Base-by-base conservation (phyloP, 805 yeast species). In the Wickerhamiella brachini region DNA sequence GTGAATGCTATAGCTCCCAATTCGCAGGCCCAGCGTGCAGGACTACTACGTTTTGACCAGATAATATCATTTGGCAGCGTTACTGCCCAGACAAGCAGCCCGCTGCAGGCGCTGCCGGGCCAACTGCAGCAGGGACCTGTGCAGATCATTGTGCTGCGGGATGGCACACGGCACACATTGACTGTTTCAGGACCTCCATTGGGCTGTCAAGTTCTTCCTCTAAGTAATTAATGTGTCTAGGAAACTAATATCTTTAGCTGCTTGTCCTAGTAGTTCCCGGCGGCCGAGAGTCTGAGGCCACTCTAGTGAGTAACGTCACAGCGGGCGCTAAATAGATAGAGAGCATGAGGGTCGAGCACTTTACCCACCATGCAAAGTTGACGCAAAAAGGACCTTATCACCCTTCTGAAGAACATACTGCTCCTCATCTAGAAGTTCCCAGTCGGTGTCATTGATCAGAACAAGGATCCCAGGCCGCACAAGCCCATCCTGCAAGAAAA, bases 401-500 rank as follows among this genome's bases (percentile, higher is more conserved):
- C 84, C 81, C 47, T 75, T 68, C 65, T 85, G 83, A 15, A 93
- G 65, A n/a, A 72, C 78, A 61, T 88, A 88, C 9, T 78, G 83
- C 59, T 85, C 88, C 65, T 82, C 88, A 10, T 87, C 97, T 64
- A 88, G 95, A 13, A 90, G 68, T 62, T 90, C 98, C 97, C 97
- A 90, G 68, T 90, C 98, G 0, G 95, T 80, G 63, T 90, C 97
- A 62, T 90, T 90, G 55, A 90, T 83, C 51, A 90, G 73, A 9
- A 93, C 95, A 54, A 90, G 70, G 46, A 90, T 86, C 2, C 98
- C 98, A 0, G 97, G 95, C 48, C 97, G 78, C 59, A 87, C 80
- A 1, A 81, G 76, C 10, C 72, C 95, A 57, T 85, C 89, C 59
- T 85, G 93, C 6, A 89, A 72, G 61, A 90, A 88, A 12, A 88